Evolutionary conservation across 768 basidiomycete genomes (phyloP), one percentile per base, ranked within the genome.

Genomic region (Mycena venus): DNA sequence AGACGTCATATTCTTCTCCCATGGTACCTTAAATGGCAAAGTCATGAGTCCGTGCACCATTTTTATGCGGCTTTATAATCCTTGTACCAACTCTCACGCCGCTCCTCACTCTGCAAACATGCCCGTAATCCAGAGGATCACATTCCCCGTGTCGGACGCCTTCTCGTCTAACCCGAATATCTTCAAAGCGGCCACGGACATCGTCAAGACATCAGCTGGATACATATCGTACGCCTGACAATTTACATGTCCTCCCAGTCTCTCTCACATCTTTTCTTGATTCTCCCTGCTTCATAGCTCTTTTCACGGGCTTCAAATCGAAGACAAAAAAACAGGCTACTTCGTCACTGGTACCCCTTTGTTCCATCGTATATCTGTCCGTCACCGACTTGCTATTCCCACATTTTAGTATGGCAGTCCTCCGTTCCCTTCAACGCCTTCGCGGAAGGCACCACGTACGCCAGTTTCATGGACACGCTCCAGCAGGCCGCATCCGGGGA

Each of bases 251-350:
- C 31, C 17, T 3, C 2, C 12, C 25, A 12, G 21, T 29, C 47
- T 9, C 21, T 4, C 9, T 6, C 10, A 61, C 14, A 14, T 21
- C 36, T 36, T 8, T 21, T 6, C n/a, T n/a, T 25, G 8, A 27
- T 38, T 19, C 59, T 38, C 36, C 36, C 36, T 15, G 10, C 6
- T 15, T 38, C 25, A 15, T 25, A 63, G 62, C 31, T 42, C 62
- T 11, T 63, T 63, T n/a, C 40, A 63, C 27, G 62, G 62, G 14
- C 27, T 63, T 9, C 62, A 63, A 63, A 29, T 63, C 44, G 62
- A 63, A n/a, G 40, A 63, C 25, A 34, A n/a, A 36, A 63, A 63
- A 21, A 63, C 42, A 32, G 62, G 38, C 6, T 63, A 63, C 42
- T 25, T 63, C 27, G n/a, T 63, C 15, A 25, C 40, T 17, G 38